phyloP scores from a whole-genome alignment of 768 basidiomycete species.

The Mycena leptocephala region DNA sequence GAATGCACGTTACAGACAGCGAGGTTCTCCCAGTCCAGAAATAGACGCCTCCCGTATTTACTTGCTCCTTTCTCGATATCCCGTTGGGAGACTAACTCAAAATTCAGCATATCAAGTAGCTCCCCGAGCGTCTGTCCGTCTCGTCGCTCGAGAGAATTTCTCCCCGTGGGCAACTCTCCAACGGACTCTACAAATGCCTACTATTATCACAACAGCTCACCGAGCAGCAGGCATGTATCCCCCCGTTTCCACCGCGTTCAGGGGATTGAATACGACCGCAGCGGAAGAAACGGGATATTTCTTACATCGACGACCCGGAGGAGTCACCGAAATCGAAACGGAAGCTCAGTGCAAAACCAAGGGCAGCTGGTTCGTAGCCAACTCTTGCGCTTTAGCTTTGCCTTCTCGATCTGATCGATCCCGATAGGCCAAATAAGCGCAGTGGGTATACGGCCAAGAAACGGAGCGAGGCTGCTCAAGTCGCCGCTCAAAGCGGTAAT shows the following conservation, averaged over 20 bases:
- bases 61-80: background rate
- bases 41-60: conserved; percentile 8
- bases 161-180: conserved; percentile 50
- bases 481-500: conserved; percentile 76
- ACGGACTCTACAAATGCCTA: background rate
- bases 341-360: conserved; percentile 20
- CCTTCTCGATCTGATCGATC: conserved; percentile 22
- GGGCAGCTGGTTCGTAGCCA: background rate
- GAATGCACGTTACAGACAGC: background rate
- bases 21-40: background rate
- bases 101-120: conserved; percentile 65
- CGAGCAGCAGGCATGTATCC: conserved; percentile 39
- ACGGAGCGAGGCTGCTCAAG: conserved; percentile 79
- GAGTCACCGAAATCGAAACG: conserved; percentile 30
- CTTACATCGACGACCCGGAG: conserved; percentile 22
- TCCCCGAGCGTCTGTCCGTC: conserved; percentile 72
- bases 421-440: conserved; percentile 68
- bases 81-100: conserved; percentile 25
- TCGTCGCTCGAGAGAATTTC: conserved; percentile 65
- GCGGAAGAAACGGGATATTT: conserved; percentile 27
- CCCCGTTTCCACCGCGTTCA: conserved; percentile 24
- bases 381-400: conserved; percentile 1
- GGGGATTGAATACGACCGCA: conserved; percentile 15
- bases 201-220: conserved; percentile 43
- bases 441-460: conserved; percentile 79